Evolutionary conservation across 106 monocot species (phyloP).

Genomic region (Iris macrosiphon): DNA sequence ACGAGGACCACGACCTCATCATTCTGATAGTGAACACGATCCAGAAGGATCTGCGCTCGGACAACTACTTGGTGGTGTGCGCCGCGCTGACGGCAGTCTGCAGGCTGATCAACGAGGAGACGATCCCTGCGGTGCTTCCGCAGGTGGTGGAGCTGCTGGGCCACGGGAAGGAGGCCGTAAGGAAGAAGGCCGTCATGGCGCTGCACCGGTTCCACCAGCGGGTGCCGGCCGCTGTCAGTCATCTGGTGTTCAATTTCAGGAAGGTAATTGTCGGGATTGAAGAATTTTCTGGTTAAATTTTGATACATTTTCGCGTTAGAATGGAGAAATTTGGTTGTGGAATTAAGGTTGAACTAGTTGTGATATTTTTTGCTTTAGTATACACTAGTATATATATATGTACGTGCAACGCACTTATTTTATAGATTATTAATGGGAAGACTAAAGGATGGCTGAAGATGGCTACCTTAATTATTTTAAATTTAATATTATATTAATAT

Average conservation of each 20-base stretch:
- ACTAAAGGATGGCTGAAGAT: too few species aligned
- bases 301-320: too few species aligned
- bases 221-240: constrained; percentile 49
- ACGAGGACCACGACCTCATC: constrained; percentile 90
- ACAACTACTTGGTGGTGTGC: constrained; percentile 83
- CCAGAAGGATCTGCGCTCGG: constrained; percentile 92
- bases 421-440: too few species aligned
- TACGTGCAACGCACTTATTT: too few species aligned
- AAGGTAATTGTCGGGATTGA: constrained; percentile 70
- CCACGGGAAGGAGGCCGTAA: constrained; percentile 84
- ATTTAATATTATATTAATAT: too few species aligned
- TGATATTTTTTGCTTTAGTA: too few species aligned
- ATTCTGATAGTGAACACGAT: constrained; percentile 97
- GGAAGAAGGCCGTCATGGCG: constrained; percentile 98
- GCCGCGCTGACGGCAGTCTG: constrained; percentile 82
- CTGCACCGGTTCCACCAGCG: constrained; percentile 89
- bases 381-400: too few species aligned
- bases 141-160: constrained; percentile 89
- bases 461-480: too few species aligned
- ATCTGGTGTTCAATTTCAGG: constrained; percentile 74
- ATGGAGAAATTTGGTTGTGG: too few species aligned
- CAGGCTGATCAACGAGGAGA: constrained; percentile 93
- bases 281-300: too few species aligned
- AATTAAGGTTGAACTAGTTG: too few species aligned
- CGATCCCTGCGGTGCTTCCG: constrained; percentile 90